Base-by-base conservation (phyloP, 208 protist genomes). In the Dictyostelium gargantuum region DNA sequence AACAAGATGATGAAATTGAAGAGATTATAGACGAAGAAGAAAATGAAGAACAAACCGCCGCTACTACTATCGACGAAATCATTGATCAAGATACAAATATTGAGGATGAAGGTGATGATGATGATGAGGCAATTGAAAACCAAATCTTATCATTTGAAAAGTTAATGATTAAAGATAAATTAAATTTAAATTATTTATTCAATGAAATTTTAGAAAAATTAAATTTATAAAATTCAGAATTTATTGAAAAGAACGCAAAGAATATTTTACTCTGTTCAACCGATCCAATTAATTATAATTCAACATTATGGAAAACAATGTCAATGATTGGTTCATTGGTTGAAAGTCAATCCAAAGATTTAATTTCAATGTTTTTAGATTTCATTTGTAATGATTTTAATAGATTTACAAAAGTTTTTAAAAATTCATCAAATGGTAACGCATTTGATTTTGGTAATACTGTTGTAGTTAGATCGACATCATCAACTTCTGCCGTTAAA, bases 211-310 rank as follows among this genome's bases (percentile, higher is more conserved):
- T 80, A 21, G 74, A 80, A 26, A 80, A 35, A 40, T 58, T 56
- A 11, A 42, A 52, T 50, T 42, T 58, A 1, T n/a, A 52, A 21
- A 56, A 80, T 52, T 40, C n/a, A 17, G 5, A 42, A 2, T 29
- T 8, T 6, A 6, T 80, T 42, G 46, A 80, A 56, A 80, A 63
- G 6, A 32, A 3, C 4, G 15, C 17, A 13, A 75, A 54, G 38
- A 89, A 89, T 89, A 89, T 89, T 15, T 56, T 89, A 38, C 9
- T 50, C 0, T 23, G 2, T 42, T 46, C 46, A 40, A 89, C 82
- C 5, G 29, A 54, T 21, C 46, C 70, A 35, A 42, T 54, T 3
- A 29, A 56, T 15, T 79, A 79, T 58, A 63, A 76, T 26, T 52
- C 74, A n/a, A 40, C 50, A 40, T 38, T 89, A n/a, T 79, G 66